phyloP scores from a whole-genome alignment of 306 rosid genomes.

The Vachellia collinsii region DNA sequence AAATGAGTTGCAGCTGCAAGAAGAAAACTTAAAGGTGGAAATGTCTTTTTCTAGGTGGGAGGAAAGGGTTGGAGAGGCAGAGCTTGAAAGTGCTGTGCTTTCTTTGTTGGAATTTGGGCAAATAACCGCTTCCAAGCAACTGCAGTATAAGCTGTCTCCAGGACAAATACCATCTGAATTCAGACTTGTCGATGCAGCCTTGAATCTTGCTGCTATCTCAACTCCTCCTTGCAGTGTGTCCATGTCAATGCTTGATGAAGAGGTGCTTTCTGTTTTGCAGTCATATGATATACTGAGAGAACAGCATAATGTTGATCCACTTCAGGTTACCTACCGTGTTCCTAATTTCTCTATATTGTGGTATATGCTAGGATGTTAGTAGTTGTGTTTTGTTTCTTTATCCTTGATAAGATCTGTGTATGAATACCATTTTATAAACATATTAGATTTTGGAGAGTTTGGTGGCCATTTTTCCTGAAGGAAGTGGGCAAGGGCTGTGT shows the following conservation, averaged over 20 bases:
- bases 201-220: conserved; percentile 79
- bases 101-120: conserved; percentile 96
- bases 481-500: conserved; percentile 86
- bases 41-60: conserved; percentile 92
- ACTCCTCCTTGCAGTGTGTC: conserved; percentile 62
- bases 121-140: conserved; percentile 90
- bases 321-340: conserved; percentile 61
- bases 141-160: conserved; percentile 89
- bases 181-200: conserved; percentile 81
- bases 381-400: neutral
- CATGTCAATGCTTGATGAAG: conserved; percentile 76
- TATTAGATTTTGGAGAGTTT: conserved; percentile 82
- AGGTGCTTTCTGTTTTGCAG: conserved; percentile 60
- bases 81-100: conserved; percentile 90
- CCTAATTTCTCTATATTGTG: conserved; percentile 11
- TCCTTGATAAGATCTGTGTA: conserved; percentile 23
- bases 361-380: conserved; percentile 15
- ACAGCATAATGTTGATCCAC: conserved; percentile 57
- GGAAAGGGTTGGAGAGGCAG: conserved; percentile 91
- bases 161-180: conserved; percentile 76
- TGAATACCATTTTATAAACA: conserved; percentile 29
- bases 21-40: conserved; percentile 71
- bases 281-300: conserved; percentile 50
- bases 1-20: conserved; percentile 66
- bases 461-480: conserved; percentile 73